Conservation (phyloP, 1,139 yeast genomes). For the Lodderomyces elongisporus region DNA sequence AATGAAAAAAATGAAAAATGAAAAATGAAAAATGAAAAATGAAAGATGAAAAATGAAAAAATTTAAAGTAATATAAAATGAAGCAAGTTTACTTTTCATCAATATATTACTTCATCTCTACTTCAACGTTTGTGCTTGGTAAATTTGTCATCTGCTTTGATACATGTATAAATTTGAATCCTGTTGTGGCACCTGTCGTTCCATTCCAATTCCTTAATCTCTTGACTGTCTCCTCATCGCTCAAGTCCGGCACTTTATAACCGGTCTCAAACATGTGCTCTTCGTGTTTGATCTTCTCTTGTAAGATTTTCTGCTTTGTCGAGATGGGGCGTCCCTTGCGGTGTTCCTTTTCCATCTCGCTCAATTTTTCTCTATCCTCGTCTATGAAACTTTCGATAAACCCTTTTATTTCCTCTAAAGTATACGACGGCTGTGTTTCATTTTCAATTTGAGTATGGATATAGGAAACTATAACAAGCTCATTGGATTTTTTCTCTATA, state of each 20-base stretch:
- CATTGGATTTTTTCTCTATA: slow-evolving; percentile 56
- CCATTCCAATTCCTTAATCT: slow-evolving; percentile 74
- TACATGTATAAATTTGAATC: slow-evolving; percentile 44
- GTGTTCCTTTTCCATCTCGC: slow-evolving; percentile 51
- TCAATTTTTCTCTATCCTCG: slow-evolving; percentile 70
- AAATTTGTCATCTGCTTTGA: slow-evolving; percentile 28
- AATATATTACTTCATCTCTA: slow-evolving; percentile 16
- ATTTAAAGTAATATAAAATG: too few relatives aligned
- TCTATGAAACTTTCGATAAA: slow-evolving; percentile 61
- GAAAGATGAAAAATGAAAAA: too few relatives aligned
- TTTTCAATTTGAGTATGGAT: slow-evolving; percentile 60
- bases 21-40: too few relatives aligned
- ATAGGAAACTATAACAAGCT: slow-evolving; percentile 52
- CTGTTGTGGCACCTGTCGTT: slow-evolving; percentile 70
- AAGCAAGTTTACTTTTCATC: too few relatives aligned
- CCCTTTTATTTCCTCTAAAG: slow-evolving; percentile 52
- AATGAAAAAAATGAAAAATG: too few relatives aligned
- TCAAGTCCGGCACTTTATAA: slow-evolving; percentile 66
- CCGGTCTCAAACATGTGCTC: slow-evolving; percentile 62
- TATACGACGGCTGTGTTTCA: slow-evolving; percentile 39
- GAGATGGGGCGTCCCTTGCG: slow-evolving; percentile 86
- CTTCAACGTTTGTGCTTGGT: slow-evolving; percentile 23
- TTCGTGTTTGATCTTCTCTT: slow-evolving; percentile 60
- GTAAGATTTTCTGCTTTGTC: slow-evolving; percentile 61
- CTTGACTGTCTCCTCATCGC: slow-evolving; percentile 54